A percentile compares a stretch with the other conserved stretches of the same genome.
Evolutionary conservation across 805 yeast genomes (phyloP).

Genomic region (Scheffersomyces ergatensis): DNA sequence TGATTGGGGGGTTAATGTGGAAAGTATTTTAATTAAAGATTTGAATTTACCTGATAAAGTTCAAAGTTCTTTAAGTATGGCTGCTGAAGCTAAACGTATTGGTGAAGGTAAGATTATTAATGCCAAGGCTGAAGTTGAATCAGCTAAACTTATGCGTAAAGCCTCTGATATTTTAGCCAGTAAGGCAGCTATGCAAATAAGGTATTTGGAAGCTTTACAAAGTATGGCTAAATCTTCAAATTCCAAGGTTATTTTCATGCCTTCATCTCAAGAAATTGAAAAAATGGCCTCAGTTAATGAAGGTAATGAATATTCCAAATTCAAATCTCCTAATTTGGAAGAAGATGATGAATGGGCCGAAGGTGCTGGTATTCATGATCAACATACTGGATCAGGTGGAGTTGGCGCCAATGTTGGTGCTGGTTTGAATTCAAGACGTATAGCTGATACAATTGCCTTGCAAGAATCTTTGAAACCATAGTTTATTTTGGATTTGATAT

Average conservation of each 20-base stretch:
- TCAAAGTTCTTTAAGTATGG: constrained; percentile 62
- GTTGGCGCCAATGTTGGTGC: too few species aligned
- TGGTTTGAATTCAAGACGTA: constrained; percentile 6
- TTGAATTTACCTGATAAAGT: constrained; percentile 53
- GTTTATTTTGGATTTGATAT: too few species aligned
- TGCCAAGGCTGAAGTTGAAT: constrained; percentile 73
- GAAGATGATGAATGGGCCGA: constrained; percentile 23
- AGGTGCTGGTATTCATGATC: constrained; percentile 5
- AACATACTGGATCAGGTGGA: constrained; percentile 7
- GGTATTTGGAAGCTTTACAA: constrained; percentile 79
- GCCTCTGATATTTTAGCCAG: constrained; percentile 75
- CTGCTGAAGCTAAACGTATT: constrained; percentile 72
- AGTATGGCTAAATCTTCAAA: constrained; percentile 61
- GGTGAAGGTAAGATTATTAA: constrained; percentile 76
- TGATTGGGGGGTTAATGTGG: constrained; percentile 71
- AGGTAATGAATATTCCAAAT: constrained; percentile 6
- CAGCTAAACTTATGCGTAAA: constrained; percentile 73
- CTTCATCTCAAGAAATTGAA: constrained; percentile 46
- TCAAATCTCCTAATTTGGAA: constrained; percentile 13
- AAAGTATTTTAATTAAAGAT: constrained; percentile 67
- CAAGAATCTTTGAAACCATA: constrained; percentile 33
- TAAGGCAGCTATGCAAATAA: constrained; percentile 74
- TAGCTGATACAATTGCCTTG: constrained; percentile 26
- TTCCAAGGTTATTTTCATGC: constrained; percentile 75
- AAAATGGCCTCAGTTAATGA: constrained; percentile 27